Evolutionary conservation across 1,284 basidiomycete species (phyloP).

Genomic region (Ceratobasidium sp.): DNA sequence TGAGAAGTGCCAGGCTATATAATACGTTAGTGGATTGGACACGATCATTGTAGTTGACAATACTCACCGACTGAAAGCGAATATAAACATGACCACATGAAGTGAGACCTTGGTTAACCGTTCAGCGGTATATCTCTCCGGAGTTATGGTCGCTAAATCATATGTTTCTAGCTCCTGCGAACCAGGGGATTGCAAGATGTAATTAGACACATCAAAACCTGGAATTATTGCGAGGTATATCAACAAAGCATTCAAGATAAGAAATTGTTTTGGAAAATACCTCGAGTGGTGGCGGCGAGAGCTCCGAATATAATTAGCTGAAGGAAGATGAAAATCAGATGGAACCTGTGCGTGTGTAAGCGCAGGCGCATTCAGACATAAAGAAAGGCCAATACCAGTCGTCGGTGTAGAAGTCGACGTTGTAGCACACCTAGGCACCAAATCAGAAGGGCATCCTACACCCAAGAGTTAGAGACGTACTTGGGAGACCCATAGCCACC

Average conservation of each 20-base stretch:
- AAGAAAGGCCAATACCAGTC: slow-evolving; percentile 8
- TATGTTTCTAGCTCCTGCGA: background rate
- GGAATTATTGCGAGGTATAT: background rate
- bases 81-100: slow-evolving; percentile 6
- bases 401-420: slow-evolving; percentile 22
- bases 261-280: background rate
- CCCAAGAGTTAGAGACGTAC: background rate
- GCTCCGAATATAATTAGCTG: slow-evolving; percentile 22
- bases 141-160: background rate
- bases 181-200: slow-evolving; percentile 31
- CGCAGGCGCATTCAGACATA: too few species aligned
- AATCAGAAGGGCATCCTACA: background rate
- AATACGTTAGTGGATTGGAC: background rate
- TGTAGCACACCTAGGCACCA: slow-evolving; percentile 11
- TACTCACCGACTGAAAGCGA: slow-evolving; percentile 22
- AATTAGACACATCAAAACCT: slow-evolving; percentile 27
- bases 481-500: slow-evolving; percentile 36
- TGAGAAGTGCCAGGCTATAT: background rate
- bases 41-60: background rate
- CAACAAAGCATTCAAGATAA: background rate
- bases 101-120: slow-evolving; percentile 16
- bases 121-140: slow-evolving; percentile 18
- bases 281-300: slow-evolving; percentile 18
- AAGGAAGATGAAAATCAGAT: background rate
- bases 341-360: slow-evolving; percentile 12